Evolutionary conservation across 495 filamentous ascomycete species (phyloP).

Genomic region (Penicillium herquei): DNA sequence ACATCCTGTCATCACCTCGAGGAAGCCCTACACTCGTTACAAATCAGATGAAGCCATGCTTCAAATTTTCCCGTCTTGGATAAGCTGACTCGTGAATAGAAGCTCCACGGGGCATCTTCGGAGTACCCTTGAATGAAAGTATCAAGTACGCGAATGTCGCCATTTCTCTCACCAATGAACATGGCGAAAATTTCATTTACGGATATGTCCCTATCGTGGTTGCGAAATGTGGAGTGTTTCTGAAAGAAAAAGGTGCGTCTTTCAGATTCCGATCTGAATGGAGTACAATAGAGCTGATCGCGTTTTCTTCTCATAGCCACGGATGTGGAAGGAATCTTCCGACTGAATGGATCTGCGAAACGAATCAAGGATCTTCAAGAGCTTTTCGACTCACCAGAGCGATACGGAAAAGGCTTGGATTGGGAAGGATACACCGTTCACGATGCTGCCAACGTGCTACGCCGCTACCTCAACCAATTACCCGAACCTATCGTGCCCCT

Average conservation of each 20-base stretch:
- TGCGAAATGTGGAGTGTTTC: slow-evolving; percentile 94
- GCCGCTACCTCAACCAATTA: slow-evolving; percentile 91
- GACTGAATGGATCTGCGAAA: slow-evolving; percentile 93
- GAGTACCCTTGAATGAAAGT: slow-evolving; percentile 88
- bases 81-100: slow-evolving; percentile 16
- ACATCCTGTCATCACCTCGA: too few species aligned
- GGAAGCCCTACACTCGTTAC: too few species aligned
- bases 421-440: slow-evolving; percentile 99
- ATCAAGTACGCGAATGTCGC: slow-evolving; percentile 99
- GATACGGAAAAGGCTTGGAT: slow-evolving; percentile 94
- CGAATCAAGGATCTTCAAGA: slow-evolving; percentile 94
- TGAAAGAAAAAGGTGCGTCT: slow-evolving; percentile 92
- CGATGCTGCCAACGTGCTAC: slow-evolving; percentile 95
- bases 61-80: too few species aligned
- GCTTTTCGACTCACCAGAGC: slow-evolving; percentile 90
- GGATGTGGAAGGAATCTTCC: slow-evolving; percentile 95
- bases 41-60: too few species aligned
- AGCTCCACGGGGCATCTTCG: slow-evolving; percentile 71
- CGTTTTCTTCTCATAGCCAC: slow-evolving; percentile 60
- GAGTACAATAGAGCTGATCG: too few species aligned
- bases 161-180: slow-evolving; percentile 88
- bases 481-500: slow-evolving; percentile 94
- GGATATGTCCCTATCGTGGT: slow-evolving; percentile 99
- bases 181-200: slow-evolving; percentile 94
- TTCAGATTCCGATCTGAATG: neutral